These are phyloP conservation scores for Davidsoniella eucalypti DNA, from an alignment of 2,329 filamentous ascomycete species.

Conservation along the genomic window DNA sequence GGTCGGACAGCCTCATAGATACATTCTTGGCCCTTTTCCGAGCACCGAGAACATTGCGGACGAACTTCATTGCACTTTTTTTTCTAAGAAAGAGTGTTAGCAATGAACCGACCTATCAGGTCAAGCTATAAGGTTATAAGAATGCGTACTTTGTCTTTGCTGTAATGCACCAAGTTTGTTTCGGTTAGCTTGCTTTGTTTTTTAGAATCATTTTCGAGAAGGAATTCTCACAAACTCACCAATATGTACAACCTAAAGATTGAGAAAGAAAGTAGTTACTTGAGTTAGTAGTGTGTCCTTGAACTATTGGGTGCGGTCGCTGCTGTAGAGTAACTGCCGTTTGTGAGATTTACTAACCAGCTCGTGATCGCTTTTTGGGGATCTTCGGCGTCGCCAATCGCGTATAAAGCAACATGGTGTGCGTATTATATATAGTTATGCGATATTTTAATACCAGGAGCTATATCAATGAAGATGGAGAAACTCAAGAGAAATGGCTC, in stretches of 20 bases:
- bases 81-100: constrained; percentile 24
- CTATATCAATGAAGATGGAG: neutral
- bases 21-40: constrained; percentile 31
- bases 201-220: too few relatives aligned
- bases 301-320: neutral
- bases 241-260: constrained; percentile 8
- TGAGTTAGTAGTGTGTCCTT: neutral
- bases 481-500: neutral
- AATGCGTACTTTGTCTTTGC: constrained; percentile 12
- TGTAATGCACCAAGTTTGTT: neutral
- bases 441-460: neutral
- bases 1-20: constrained; percentile 31
- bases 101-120: too few relatives aligned
- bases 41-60: constrained; percentile 33
- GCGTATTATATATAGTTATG: neutral
- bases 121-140: neutral
- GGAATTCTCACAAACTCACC: constrained; percentile 2
- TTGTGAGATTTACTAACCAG: constrained; percentile 28
- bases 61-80: constrained; percentile 41
- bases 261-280: neutral
- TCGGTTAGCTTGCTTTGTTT: neutral
- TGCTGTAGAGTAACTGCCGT: neutral
- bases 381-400: constrained; percentile 38
- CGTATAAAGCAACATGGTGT: constrained; percentile 40
- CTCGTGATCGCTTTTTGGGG: constrained; percentile 42